Percentiles rank a stretch among this genome's conserved stretches.
Evolutionary conservation across 495 filamentous ascomycete genomes (phyloP).

Genomic region (Aspergillus egyptiacus): DNA sequence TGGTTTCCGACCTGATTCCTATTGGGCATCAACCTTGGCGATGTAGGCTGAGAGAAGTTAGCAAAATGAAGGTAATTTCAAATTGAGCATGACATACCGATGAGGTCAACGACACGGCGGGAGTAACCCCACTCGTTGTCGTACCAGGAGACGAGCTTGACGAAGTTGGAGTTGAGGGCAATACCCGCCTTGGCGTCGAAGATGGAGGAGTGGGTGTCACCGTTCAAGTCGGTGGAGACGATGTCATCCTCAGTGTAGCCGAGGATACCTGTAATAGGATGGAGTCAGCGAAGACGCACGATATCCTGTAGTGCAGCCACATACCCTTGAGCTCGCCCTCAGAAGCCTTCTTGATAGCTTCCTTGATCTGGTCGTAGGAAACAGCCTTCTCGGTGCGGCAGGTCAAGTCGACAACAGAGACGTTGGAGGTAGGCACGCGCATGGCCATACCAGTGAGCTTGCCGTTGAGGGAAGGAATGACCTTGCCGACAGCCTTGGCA

Average conservation of each 20-base stretch:
- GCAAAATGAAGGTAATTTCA: background rate
- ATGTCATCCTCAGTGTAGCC: constrained; percentile 96
- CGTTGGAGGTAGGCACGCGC: constrained; percentile 97
- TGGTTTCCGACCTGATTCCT: constrained; percentile 36
- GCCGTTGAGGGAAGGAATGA: constrained; percentile 94
- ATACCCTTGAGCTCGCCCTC: constrained; percentile 79
- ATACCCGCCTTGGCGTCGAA: constrained; percentile 99
- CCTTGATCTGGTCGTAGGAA: constrained; percentile 92
- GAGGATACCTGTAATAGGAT: constrained; percentile 59
- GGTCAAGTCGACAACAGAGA: constrained; percentile 98
- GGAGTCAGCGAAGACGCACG: constrained; percentile 26
- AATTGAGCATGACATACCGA: constrained; percentile 41
- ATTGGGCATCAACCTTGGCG: constrained; percentile 71
- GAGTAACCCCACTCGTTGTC: constrained; percentile 98
- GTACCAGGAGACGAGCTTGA: constrained; percentile 98
- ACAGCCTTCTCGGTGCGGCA: constrained; percentile 86
- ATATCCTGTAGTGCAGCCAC: constrained; percentile 17
- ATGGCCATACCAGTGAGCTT: constrained; percentile 99
- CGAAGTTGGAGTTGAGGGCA: constrained; percentile 93
- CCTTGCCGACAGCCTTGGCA: constrained; percentile 99
- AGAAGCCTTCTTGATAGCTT: constrained; percentile 79
- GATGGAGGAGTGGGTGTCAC: constrained; percentile 88
- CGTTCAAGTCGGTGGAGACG: constrained; percentile 89
- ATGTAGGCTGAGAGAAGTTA: constrained; percentile 58
- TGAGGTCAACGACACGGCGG: constrained; percentile 95